Evolutionary conservation across 2,329 filamentous ascomycete species (phyloP).

Genomic region (Teratosphaeria gauchensis): DNA sequence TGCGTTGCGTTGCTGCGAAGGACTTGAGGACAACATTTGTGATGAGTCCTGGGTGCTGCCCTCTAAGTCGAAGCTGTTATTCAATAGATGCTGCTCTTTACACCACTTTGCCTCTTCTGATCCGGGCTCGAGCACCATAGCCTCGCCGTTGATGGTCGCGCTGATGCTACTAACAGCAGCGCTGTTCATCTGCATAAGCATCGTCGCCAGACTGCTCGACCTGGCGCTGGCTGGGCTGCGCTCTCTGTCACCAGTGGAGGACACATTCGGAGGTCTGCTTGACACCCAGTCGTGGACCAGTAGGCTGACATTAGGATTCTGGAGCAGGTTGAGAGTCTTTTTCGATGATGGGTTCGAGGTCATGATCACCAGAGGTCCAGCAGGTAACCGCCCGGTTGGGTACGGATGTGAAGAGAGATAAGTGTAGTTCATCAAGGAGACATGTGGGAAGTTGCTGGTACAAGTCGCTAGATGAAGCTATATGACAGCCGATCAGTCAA

Average conservation of each 20-base stretch:
- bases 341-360: conserved; percentile 73
- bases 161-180: conserved; percentile 79
- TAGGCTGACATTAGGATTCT: conserved; percentile 80
- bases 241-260: conserved; percentile 29
- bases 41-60: background rate
- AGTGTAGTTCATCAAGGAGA: conserved; percentile 98
- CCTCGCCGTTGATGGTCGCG: conserved; percentile 86
- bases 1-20: conserved; percentile 13
- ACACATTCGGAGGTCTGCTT: conserved; percentile 66
- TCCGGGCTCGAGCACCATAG: conserved; percentile 60
- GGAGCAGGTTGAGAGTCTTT: conserved; percentile 71
- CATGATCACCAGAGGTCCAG: conserved; percentile 63
- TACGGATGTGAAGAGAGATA: conserved; percentile 57
- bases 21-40: conserved; percentile 12
- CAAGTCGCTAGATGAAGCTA: conserved; percentile 94
- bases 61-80: conserved; percentile 54
- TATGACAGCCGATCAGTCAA: background rate
- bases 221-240: conserved; percentile 53
- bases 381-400: conserved; percentile 48
- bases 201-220: conserved; percentile 65
- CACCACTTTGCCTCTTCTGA: conserved; percentile 80
- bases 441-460: conserved; percentile 71
- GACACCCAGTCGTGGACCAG: conserved; percentile 99
- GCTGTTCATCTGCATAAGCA: conserved; percentile 86
- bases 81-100: conserved; percentile 72